These are phyloP conservation scores for Orbilia ellipsospora DNA, from an alignment of 2,329 filamentous ascomycete genomes.

Conservation along the genomic window DNA sequence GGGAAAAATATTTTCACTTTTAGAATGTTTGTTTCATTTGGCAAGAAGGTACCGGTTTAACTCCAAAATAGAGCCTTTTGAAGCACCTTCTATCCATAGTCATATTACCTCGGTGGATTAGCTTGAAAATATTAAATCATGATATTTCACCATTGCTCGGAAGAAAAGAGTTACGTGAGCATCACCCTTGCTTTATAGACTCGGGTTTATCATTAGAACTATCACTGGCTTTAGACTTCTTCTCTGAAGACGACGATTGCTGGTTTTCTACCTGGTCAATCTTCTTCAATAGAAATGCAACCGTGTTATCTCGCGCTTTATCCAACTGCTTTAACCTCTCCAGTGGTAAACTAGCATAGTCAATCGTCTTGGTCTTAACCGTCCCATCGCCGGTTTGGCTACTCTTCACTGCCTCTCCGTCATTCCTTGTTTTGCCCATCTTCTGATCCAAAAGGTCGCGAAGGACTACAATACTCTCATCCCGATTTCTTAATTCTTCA, in stretches of 20 bases:
- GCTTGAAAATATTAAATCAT: no score
- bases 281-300: slow-evolving; percentile 67
- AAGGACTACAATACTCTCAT: slow-evolving; percentile 44
- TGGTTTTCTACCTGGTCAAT: slow-evolving; percentile 67
- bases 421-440: slow-evolving; percentile 30
- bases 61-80: no score
- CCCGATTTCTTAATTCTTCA: slow-evolving; percentile 38
- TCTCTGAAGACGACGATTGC: slow-evolving; percentile 3
- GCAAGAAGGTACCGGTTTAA: not conserved
- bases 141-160: no score
- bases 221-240: slow-evolving; percentile 1
- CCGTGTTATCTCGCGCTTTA: slow-evolving; percentile 68
- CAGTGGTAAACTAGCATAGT: slow-evolving; percentile 61
- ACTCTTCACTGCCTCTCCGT: slow-evolving; percentile 59
- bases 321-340: slow-evolving; percentile 65
- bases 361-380: slow-evolving; percentile 60
- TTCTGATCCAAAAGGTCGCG: slow-evolving; percentile 45
- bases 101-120: no score
- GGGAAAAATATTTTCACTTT: slow-evolving; percentile 45
- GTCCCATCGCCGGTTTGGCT: slow-evolving; percentile 52
- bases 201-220: not conserved
- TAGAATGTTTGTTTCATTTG: slow-evolving; percentile 1
- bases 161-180: no score
- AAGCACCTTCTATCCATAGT: no score
- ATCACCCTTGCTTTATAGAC: no score